These are phyloP conservation scores for Rosa lucieae DNA, from an alignment of 306 rosid species.

Conservation along the genomic window DNA sequence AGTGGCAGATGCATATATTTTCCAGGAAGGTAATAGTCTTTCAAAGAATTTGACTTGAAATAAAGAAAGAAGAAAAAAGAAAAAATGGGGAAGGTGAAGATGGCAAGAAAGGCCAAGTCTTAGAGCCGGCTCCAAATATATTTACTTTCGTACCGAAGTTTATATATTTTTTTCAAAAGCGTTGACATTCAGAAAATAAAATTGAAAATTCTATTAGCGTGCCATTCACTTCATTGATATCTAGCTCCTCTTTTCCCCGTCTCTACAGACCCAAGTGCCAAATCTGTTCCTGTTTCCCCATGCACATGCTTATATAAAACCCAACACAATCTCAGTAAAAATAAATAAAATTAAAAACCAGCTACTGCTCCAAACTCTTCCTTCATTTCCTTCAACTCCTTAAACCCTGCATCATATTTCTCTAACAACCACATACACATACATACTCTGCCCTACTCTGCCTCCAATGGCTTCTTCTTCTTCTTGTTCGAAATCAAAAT, in stretches of 20 bases:
- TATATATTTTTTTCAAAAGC: slow-evolving; percentile 17
- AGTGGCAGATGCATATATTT: slow-evolving; percentile 16
- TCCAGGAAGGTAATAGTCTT: slow-evolving; percentile 19
- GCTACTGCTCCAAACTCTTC: neutral
- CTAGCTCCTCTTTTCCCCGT: slow-evolving; percentile 29
- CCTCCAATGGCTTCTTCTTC: slow-evolving; percentile 46
- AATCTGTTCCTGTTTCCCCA: slow-evolving; percentile 38
- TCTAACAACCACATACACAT: neutral
- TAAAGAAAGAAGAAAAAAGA: neutral
- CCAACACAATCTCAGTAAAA: slow-evolving; percentile 26
- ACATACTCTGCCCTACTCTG: neutral
- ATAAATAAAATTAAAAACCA: slow-evolving; percentile 1
- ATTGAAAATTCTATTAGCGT: slow-evolving; percentile 42
- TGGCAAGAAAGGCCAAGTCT: slow-evolving; percentile 28
- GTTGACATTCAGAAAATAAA: slow-evolving; percentile 53
- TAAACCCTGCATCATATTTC: slow-evolving; percentile 29
- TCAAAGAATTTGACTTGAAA: slow-evolving; percentile 35
- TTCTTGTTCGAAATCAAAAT: slow-evolving; percentile 30
- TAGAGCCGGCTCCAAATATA: slow-evolving; percentile 52
- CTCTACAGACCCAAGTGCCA: slow-evolving; percentile 33
- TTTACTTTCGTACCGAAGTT: neutral
- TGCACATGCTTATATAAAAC: slow-evolving; percentile 39
- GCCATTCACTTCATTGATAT: slow-evolving; percentile 24
- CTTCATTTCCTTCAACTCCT: slow-evolving; percentile 3
- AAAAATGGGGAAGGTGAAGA: slow-evolving; percentile 6